These are phyloP conservation scores for Begonia peltatifolia DNA, from an alignment of 306 rosid genomes.

Conservation along the genomic window DNA sequence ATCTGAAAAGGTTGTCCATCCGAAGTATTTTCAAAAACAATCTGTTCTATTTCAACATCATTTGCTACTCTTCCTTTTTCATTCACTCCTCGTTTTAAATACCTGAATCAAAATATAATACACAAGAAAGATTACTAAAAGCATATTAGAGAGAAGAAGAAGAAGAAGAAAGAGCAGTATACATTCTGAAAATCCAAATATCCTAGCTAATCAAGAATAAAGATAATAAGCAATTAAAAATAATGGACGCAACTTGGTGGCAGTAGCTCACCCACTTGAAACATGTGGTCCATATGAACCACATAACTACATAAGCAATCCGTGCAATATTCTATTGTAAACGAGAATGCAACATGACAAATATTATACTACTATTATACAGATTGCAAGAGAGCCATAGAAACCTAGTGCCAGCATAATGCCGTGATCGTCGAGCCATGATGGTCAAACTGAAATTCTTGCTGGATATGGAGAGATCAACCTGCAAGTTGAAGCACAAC, in stretches of 20 bases:
- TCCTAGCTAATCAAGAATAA: no score
- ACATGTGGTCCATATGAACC: no score
- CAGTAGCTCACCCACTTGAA: no score
- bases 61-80: constrained; percentile 97
- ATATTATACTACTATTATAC: neutral
- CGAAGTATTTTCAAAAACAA: constrained; percentile 46
- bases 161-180: no score
- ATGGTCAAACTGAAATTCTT: constrained; percentile 46
- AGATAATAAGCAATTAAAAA: no score
- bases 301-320: no score
- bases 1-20: constrained; percentile 56
- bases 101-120: constrained; percentile 28
- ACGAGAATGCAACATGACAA: no score
- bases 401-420: constrained; percentile 97
- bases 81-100: constrained; percentile 87
- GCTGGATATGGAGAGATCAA: constrained; percentile 50
- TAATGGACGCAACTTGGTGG: no score
- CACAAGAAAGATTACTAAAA: neutral
- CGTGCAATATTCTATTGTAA: no score
- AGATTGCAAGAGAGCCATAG: neutral
- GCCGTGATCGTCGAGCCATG: constrained; percentile 94
- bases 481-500: constrained; percentile 23
- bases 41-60: constrained; percentile 97
- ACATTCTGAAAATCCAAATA: no score
- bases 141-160: neutral